Conservation (phyloP, 78 protist species). For the Pelomyxa schiedti region DNA sequence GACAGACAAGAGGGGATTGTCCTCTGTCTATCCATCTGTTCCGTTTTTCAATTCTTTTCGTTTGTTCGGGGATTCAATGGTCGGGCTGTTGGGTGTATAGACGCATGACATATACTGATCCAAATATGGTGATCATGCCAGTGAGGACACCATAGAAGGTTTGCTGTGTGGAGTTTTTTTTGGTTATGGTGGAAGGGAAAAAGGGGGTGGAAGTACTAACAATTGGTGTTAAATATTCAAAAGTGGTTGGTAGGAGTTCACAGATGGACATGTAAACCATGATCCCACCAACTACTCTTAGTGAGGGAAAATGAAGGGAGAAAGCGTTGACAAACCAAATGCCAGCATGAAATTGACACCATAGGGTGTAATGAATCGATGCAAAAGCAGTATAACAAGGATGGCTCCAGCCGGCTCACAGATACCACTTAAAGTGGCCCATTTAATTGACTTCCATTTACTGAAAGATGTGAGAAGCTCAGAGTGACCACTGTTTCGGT, state of each 20-base stretch:
- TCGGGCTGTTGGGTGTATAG: too few species aligned
- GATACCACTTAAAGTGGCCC: conserved; percentile 38
- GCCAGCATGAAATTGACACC: conserved; percentile 31
- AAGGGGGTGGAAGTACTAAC: conserved; percentile 5
- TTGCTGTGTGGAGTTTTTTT: too few species aligned
- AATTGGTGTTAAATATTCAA: conserved; percentile 24
- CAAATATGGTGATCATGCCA: too few species aligned
- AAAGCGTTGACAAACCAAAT: not conserved
- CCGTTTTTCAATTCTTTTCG: too few species aligned
- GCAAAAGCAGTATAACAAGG: conserved; percentile 28
- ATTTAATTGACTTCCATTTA: conserved; percentile 53
- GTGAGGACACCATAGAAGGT: too few species aligned
- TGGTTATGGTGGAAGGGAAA: not conserved
- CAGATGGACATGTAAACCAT: conserved; percentile 39
- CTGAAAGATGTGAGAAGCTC: not conserved
- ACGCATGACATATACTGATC: too few species aligned
- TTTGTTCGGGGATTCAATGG: too few species aligned
- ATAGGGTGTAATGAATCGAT: conserved; percentile 27
- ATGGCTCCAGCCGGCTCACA: conserved; percentile 56
- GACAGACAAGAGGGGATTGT: too few species aligned
- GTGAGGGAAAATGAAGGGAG: not conserved
- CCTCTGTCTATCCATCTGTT: too few species aligned
- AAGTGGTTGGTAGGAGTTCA: conserved; percentile 38
- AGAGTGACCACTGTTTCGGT: not conserved
- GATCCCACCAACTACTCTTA: conserved; percentile 35